These are phyloP conservation scores for Podospora sp. DNA, from an alignment of 495 filamentous ascomycete genomes.

Conservation along the genomic window DNA sequence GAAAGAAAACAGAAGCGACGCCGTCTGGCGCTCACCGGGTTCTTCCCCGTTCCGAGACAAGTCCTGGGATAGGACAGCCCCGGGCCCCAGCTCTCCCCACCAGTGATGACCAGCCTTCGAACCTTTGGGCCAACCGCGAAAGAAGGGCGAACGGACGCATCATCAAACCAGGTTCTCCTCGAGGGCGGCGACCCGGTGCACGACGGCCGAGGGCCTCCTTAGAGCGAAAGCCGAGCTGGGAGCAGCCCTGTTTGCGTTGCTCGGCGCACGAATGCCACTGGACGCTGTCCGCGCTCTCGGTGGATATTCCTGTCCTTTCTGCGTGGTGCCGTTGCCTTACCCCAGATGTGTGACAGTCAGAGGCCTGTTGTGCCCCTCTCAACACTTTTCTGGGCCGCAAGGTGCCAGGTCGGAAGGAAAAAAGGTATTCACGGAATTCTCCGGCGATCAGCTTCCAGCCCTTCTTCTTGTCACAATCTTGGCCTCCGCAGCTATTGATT, in stretches of 20 bases:
- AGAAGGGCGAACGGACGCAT: constrained; percentile 7
- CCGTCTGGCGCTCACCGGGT: constrained; percentile 10
- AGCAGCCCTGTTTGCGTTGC: constrained; percentile 1
- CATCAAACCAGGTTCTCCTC: constrained; percentile 18
- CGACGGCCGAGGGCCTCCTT: not conserved
- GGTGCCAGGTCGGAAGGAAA: constrained; percentile 2
- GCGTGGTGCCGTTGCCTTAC: constrained; percentile 6
- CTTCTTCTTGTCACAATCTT: not conserved
- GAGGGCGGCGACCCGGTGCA: not conserved
- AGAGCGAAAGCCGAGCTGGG: constrained; percentile 9
- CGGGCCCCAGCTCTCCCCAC: constrained; percentile 15
- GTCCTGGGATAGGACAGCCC: constrained; percentile 5
- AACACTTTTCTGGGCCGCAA: not conserved
- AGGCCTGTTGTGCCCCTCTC: constrained; percentile 16
- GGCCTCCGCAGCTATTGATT: not conserved
- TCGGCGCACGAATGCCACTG: not conserved
- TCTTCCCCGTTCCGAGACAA: constrained; percentile 19
- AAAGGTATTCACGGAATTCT: not conserved
- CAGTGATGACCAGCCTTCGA: too few species aligned
- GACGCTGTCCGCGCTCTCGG: constrained; percentile 1
- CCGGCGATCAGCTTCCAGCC: not conserved
- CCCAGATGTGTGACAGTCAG: constrained; percentile 20
- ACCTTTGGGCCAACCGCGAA: not conserved
- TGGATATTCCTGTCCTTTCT: constrained; percentile 1
- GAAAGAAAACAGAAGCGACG: constrained; percentile 14